Base-by-base conservation (phyloP, 345 rosid species). In the Eucalyptus cladocalyx region DNA sequence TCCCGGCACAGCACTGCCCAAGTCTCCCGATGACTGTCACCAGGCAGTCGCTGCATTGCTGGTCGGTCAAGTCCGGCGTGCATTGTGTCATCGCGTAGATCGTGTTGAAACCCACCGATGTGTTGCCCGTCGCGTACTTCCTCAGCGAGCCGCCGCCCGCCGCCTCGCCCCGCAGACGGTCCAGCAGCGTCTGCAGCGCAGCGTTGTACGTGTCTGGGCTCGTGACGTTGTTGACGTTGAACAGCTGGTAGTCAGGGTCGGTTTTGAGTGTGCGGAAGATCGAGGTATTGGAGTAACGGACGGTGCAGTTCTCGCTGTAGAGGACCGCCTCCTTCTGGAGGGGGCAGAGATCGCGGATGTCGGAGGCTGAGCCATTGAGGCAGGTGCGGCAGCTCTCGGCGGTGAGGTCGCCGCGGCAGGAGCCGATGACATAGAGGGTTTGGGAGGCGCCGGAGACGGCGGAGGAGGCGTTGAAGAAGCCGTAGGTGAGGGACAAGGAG, bases 21-120 rank as follows among this genome's bases (percentile, higher is more conserved):
- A 65, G 21, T 16, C 34, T 65, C 9, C 10, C 34, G 18, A 30
- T 15, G 37, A 30, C 72, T 65, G 2, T 65, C 76, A 65, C 19
- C 21, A n/a, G 40, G 40, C 76, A 65, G 76, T 16, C 76, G 40
- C 11, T 32, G 76, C 76, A 67, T 16, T 86, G 87, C 40, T 86
- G 76, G 40, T 88, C 89, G 9, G 94, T 90, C 81, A 94, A 87
- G 86, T 94, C 93, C 4, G 95, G 94, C 23, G 91, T 89, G 76
- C 97, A 95, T 18, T 94, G 95, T 24, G 87, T 91, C 42, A 89
- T 92, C 40, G 89, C 97, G 9, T 60, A 94, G 60, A 93, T 87
- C 3, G 76, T 90, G 14, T 32, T 11, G 54, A 83, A 90, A 5
- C 76, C 89, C 2, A 67, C 88, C 30, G 62, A 87, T 2, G 89